phyloP scores from a whole-genome alignment of 768 basidiomycete genomes.

The Tricholoma saponaceum region DNA sequence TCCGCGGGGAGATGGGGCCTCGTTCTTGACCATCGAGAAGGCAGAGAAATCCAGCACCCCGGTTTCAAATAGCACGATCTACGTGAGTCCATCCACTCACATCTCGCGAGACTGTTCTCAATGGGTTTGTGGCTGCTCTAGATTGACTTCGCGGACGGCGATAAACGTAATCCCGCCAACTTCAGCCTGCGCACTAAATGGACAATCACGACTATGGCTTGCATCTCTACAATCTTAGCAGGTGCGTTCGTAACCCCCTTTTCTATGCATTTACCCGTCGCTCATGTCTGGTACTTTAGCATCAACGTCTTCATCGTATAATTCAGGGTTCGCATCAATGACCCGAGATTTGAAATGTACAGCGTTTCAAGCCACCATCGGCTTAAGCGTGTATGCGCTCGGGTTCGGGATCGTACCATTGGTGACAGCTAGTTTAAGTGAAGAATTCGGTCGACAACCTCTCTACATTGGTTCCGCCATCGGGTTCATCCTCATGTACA shows the following conservation, averaged over 20 bases:
- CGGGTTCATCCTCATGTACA: conserved; percentile 48
- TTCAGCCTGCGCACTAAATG: conserved; percentile 22
- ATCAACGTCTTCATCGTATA: conserved; percentile 47
- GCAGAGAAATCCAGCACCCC: neutral
- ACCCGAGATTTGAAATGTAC: conserved; percentile 43
- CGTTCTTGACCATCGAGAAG: neutral
- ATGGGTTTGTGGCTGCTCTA: neutral
- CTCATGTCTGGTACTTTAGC: conserved; percentile 27
- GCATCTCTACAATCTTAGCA: conserved; percentile 42
- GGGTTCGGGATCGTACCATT: conserved; percentile 65
- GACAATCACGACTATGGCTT: conserved; percentile 38
- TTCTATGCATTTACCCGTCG: neutral
- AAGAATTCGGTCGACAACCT: conserved; percentile 66
- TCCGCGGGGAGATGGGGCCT: neutral
- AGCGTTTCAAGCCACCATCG: conserved; percentile 41
- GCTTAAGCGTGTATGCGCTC: conserved; percentile 49
- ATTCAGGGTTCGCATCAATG: conserved; percentile 57
- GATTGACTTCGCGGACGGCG: conserved; percentile 22
- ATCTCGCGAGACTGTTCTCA: neutral
- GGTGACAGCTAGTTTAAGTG: conserved; percentile 66
- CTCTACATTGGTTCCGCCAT: conserved; percentile 51
- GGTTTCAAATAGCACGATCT: conserved; percentile 7
- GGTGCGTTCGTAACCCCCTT: conserved; percentile 25
- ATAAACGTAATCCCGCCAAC: conserved; percentile 21
- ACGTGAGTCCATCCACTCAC: conserved; percentile 7